Evolutionary conservation across 495 filamentous ascomycete genomes (phyloP), one percentile per base, ranked within the genome.

Genomic region (Rusavskia elegans): DNA sequence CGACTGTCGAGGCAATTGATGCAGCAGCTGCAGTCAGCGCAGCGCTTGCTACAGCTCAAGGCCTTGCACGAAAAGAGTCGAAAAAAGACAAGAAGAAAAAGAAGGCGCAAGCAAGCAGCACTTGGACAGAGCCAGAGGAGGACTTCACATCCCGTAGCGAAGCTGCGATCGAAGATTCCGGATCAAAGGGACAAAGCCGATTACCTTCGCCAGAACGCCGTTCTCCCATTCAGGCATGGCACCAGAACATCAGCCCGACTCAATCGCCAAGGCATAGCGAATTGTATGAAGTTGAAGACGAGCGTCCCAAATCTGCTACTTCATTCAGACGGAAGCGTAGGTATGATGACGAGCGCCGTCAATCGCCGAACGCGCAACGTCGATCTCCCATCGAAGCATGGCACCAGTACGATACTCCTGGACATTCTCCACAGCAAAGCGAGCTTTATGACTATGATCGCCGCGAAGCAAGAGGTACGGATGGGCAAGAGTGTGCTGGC

Each of bases 41-140:
- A 14, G 32, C 13, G 13, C 13, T 44, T n/a, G 16, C 27, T 20
- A 25, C 23, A 17, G 25, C 50, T 1, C 5, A 36, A 37, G 14
- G 32, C 14, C 7, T 37, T 20, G 17, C 4, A 37, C 29, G 29
- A 7, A 50, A 50, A 19, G 30, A 50, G 23, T 37, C 48, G 14
- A 50, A 50, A 23, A 37, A 50, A 16, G 48, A 23, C 36, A 50
- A 50, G 29, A 50, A 36, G 23, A 50, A 50, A 6, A 39, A 20
- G 48, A 50, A 50, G 48, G 57, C 4, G 50, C 52, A 19, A 40
- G 20, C 13, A 17, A 50, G 48, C 23, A 50, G 48, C 23, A 37
- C n/a, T 10, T 35, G 48, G 48, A 37, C 17, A 35, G 48, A 50
- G 29, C 48, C 32, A 37, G 48, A 3, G 17, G 16, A 50, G 36